Conservation (phyloP, 2,329 filamentous ascomycete species). For the Periconia sp. region DNA sequence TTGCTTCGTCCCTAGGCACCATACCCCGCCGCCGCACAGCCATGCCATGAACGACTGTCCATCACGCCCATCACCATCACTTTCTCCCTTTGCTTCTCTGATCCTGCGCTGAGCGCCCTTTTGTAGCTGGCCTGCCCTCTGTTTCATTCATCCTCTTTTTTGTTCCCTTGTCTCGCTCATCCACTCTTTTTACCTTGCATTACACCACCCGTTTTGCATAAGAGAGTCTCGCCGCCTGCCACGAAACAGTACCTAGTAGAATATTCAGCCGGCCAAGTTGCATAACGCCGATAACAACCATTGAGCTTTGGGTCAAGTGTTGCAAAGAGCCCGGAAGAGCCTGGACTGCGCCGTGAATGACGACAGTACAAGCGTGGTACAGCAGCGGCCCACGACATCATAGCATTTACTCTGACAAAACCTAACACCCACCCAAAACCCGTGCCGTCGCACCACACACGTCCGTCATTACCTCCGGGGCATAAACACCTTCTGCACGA, state of each 20-base stretch:
- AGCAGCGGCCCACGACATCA: conserved; percentile 10
- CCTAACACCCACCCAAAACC: conserved; percentile 22
- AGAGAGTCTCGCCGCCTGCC: conserved; percentile 14
- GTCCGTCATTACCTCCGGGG: conserved; percentile 8
- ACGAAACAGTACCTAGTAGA: conserved; percentile 8
- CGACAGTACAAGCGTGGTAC: conserved; percentile 1
- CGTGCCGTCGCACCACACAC: conserved; percentile 26
- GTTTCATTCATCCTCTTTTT: conserved; percentile 18
- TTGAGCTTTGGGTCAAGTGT: neutral
- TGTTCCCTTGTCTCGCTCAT: conserved; percentile 26
- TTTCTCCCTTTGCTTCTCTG: conserved; percentile 14
- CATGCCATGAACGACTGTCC: conserved; percentile 30
- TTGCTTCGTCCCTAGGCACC: conserved; percentile 4
- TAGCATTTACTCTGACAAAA: conserved; percentile 18
- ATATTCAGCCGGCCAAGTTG: conserved; percentile 15
- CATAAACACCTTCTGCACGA: conserved; percentile 2
- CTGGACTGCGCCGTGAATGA: conserved; percentile 9
- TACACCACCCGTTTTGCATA: conserved; percentile 27
- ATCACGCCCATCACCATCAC: conserved; percentile 27
- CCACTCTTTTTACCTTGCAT: conserved; percentile 26
- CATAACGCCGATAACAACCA: conserved; percentile 5
- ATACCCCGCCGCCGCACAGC: conserved; percentile 8
- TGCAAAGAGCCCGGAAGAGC: neutral
- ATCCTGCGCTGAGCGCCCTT: conserved; percentile 31
- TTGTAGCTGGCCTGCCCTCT: conserved; percentile 14